Evolutionary conservation across 331 rosid genomes (phyloP).

Genomic region (Malus hybrid): DNA sequence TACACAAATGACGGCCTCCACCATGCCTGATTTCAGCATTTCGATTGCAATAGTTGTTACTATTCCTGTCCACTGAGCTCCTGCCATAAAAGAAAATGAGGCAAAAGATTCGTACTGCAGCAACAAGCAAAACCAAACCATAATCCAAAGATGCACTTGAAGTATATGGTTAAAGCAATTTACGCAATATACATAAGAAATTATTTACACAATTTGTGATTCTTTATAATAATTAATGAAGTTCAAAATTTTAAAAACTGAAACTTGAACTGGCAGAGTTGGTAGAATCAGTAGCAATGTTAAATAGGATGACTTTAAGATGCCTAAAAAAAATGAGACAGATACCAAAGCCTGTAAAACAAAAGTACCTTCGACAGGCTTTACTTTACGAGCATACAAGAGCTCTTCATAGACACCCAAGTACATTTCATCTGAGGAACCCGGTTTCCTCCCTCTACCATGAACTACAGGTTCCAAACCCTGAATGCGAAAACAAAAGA

Average conservation of each 20-base stretch:
- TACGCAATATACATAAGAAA: background rate
- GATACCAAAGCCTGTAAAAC: background rate
- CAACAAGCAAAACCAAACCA: background rate
- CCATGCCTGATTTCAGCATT: constrained; percentile 97
- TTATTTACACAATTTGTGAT: background rate
- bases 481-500: constrained; percentile 35
- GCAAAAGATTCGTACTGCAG: background rate
- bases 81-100: constrained; percentile 28
- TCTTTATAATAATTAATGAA: background rate
- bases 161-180: background rate
- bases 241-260: background rate
- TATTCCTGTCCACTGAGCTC: constrained; percentile 99
- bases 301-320: background rate
- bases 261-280: background rate
- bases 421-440: constrained; percentile 63
- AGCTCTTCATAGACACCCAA: constrained; percentile 76
- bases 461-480: constrained; percentile 82
- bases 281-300: background rate
- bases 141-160: background rate
- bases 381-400: constrained; percentile 78
- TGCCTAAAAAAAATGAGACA: background rate
- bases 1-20: constrained; percentile 93
- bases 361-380: constrained; percentile 74
- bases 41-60: constrained; percentile 91
- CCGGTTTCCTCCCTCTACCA: constrained; percentile 84